Conservation (phyloP, 2,329 filamentous ascomycete genomes). For the Paraphaeosphaeria minitans region DNA sequence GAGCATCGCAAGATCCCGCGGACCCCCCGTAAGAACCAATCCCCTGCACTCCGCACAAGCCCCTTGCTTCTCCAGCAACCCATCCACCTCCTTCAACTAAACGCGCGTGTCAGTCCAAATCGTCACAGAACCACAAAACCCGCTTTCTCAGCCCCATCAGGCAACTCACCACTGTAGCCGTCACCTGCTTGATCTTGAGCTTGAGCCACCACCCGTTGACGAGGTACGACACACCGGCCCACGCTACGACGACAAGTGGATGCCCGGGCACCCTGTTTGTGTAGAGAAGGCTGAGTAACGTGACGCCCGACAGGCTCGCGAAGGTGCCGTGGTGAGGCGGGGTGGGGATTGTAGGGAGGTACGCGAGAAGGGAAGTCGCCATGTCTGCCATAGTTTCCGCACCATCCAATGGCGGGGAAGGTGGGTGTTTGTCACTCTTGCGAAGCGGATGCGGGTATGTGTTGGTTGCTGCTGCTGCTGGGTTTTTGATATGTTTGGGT, state of each 20-base stretch:
- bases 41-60: conserved; percentile 2
- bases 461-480: neutral
- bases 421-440: too few species aligned
- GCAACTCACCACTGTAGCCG: neutral
- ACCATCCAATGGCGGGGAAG: too few species aligned
- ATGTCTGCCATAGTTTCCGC: neutral
- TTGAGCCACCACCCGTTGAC: neutral
- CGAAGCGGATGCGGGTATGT: neutral
- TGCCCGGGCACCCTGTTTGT: neutral
- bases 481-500: neutral
- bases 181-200: neutral
- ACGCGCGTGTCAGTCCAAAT: too few species aligned
- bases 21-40: neutral
- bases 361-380: neutral
- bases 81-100: neutral
- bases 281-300: neutral
- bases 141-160: too few species aligned
- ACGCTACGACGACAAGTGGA: neutral
- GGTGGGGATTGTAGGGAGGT: neutral
- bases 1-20: neutral
- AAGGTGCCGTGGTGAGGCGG: neutral
- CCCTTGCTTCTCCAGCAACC: neutral
- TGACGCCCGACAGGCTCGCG: neutral
- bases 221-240: neutral
- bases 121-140: too few species aligned